These are phyloP conservation scores for Botrytis aclada DNA, from an alignment of 2,329 filamentous ascomycete species.

Conservation along the genomic window DNA sequence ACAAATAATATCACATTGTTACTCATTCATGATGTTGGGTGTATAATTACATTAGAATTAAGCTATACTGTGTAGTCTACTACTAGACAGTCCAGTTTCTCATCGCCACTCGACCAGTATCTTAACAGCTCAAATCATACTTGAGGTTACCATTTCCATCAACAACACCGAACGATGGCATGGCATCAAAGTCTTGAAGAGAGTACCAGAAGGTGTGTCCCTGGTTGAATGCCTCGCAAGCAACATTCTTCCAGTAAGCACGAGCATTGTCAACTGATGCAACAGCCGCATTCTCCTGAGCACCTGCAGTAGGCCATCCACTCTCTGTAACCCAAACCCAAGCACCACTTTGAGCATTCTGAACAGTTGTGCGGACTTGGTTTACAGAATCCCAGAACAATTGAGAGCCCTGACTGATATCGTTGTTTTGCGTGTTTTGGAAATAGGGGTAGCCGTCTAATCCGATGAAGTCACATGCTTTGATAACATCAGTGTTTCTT, in stretches of 20 bases:
- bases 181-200: conserved; percentile 51
- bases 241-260: conserved; percentile 61
- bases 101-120: not conserved
- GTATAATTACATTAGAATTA: conserved; percentile 10
- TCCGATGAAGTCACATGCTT: conserved; percentile 62
- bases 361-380: conserved; percentile 34
- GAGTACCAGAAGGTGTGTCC: conserved; percentile 60
- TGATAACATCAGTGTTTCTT: conserved; percentile 58
- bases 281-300: conserved; percentile 52
- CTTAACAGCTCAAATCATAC: conserved; percentile 32
- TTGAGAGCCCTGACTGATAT: conserved; percentile 51
- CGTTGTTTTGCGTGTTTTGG: conserved; percentile 54
- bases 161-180: conserved; percentile 42
- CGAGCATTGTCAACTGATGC: conserved; percentile 57
- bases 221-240: conserved; percentile 55
- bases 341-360: conserved; percentile 49
- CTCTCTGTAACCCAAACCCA: conserved; percentile 63
- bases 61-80: not conserved
- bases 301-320: conserved; percentile 60
- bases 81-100: not conserved
- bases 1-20: not conserved
- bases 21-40: not conserved
- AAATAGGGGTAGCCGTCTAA: conserved; percentile 67
- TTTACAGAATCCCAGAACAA: conserved; percentile 49
- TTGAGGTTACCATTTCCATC: conserved; percentile 32